Conservation (phyloP, 2,329 filamentous ascomycete species). For the Lasiodiplodia hormozganensis region DNA sequence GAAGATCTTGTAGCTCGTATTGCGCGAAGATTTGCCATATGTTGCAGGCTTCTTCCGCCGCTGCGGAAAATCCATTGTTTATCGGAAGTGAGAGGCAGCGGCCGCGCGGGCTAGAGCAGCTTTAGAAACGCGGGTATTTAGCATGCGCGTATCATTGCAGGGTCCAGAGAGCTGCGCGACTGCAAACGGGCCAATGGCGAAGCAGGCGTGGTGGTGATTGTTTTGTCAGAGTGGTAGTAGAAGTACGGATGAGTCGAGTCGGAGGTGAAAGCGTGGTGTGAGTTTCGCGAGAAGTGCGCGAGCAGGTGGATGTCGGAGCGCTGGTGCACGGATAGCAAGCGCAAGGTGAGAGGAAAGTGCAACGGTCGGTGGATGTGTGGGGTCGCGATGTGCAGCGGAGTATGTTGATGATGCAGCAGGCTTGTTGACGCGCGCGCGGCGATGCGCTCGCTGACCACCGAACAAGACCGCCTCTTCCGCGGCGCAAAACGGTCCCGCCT, state of each 20-base stretch:
- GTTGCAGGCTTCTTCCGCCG: slow-evolving; percentile 48
- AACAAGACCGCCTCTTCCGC: neutral
- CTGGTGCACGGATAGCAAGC: neutral
- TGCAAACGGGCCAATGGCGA: neutral
- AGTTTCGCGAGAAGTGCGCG: neutral
- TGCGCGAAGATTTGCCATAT: slow-evolving; percentile 47
- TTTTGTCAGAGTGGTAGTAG: neutral
- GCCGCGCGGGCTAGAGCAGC: neutral
- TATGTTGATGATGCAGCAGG: slow-evolving; percentile 5
- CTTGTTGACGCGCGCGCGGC: slow-evolving; percentile 25
- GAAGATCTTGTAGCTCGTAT: slow-evolving; percentile 32
- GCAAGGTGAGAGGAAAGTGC: neutral
- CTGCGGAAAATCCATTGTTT: slow-evolving; percentile 32
- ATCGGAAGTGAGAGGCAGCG: slow-evolving; percentile 11
- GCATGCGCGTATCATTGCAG: slow-evolving; percentile 3
- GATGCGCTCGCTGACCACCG: slow-evolving; percentile 2
- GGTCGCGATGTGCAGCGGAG: neutral
- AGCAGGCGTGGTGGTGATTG: neutral
- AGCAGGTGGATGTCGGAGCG: neutral
- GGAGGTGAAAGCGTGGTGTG: neutral
- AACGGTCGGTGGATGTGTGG: neutral
- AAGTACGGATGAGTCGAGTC: neutral
- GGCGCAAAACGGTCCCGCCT: slow-evolving; percentile 20
- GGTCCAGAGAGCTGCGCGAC: neutral
- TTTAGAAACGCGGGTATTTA: neutral